These are phyloP conservation scores for Nitzschia sp. DNA, from an alignment of 108 stramenopile species.

Conservation along the genomic window DNA sequence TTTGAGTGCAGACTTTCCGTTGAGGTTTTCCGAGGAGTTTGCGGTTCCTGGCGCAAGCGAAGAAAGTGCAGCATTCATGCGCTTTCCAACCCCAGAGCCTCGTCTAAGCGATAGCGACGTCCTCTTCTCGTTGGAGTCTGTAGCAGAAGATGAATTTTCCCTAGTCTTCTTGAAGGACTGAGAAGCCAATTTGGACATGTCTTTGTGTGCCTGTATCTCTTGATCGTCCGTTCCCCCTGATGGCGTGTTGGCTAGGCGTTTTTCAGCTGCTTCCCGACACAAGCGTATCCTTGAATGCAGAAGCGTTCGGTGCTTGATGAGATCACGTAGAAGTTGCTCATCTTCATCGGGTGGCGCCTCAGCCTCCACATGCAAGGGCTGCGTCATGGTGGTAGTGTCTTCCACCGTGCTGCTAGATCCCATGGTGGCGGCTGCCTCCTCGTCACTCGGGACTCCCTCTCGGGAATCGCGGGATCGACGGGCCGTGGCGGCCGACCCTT, in stretches of 20 bases:
- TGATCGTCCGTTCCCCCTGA: slow-evolving; percentile 22
- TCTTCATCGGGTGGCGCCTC: not conserved
- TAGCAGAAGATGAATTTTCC: slow-evolving; percentile 5
- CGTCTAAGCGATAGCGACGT: slow-evolving; percentile 54
- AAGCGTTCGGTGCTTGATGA: slow-evolving; percentile 38
- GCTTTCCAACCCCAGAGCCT: slow-evolving; percentile 64
- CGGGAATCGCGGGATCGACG: slow-evolving; percentile 26
- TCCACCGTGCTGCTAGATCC: not conserved
- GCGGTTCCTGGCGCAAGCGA: slow-evolving; percentile 42
- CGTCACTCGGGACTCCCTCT: not conserved
- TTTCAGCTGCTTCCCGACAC: slow-evolving; percentile 35
- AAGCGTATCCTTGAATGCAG: slow-evolving; percentile 34
- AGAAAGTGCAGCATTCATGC: slow-evolving; percentile 72
- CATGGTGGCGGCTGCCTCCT: not conserved
- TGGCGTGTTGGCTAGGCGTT: slow-evolving; percentile 14
- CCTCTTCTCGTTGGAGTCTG: slow-evolving; percentile 29
- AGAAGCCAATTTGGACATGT: slow-evolving; percentile 31
- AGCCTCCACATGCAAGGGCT: not conserved
- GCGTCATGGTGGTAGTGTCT: not conserved
- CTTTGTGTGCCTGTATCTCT: slow-evolving; percentile 37
- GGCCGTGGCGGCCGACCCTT: slow-evolving; percentile 13
- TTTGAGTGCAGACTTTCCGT: not conserved
- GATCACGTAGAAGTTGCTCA: slow-evolving; percentile 1
- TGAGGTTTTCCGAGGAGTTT: not conserved
- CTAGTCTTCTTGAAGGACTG: slow-evolving; percentile 31